A percentile compares a stretch with the other conserved stretches of the same genome.
Evolutionary conservation across 805 yeast genomes (phyloP).

Genomic region (Zygoascus bituminiphila): DNA sequence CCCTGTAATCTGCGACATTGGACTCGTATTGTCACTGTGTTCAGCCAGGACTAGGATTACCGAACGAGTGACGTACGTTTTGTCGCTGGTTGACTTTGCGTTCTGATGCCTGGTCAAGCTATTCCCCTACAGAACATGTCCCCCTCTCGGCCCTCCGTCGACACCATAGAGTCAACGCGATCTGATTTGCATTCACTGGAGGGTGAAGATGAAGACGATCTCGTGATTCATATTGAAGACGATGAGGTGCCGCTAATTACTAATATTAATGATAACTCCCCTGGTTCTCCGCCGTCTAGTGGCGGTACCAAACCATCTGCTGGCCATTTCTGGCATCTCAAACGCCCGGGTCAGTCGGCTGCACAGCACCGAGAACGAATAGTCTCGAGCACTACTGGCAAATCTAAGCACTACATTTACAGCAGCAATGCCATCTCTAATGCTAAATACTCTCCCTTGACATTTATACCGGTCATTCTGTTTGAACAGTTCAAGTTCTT

Average conservation of each 20-base stretch:
- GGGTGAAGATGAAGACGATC: constrained; percentile 12
- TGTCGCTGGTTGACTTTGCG: too few species aligned
- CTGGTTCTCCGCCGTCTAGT: not conserved
- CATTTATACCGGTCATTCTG: constrained; percentile 80
- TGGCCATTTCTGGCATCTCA: not conserved
- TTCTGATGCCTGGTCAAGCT: not conserved
- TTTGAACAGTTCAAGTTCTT: constrained; percentile 97
- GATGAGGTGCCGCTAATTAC: constrained; percentile 17
- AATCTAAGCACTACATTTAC: constrained; percentile 16
- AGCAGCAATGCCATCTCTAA: constrained; percentile 80
- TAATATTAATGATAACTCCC: constrained; percentile 1
- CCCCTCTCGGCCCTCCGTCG: constrained; percentile 1
- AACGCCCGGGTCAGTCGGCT: not conserved
- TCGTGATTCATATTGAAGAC: constrained; percentile 4
- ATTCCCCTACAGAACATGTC: constrained; percentile 10
- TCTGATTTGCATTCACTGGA: not conserved
- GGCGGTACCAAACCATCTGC: not conserved
- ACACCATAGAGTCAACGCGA: not conserved
- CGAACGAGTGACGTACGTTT: too few species aligned
- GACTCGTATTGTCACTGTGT: too few species aligned
- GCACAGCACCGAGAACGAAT: constrained; percentile 3
- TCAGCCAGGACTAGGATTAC: too few species aligned
- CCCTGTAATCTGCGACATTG: too few species aligned
- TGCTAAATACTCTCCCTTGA: constrained; percentile 84
- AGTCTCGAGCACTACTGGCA: constrained; percentile 5